phyloP scores from a whole-genome alignment of 257 asterid genomes.

The Linaria vulgaris region DNA sequence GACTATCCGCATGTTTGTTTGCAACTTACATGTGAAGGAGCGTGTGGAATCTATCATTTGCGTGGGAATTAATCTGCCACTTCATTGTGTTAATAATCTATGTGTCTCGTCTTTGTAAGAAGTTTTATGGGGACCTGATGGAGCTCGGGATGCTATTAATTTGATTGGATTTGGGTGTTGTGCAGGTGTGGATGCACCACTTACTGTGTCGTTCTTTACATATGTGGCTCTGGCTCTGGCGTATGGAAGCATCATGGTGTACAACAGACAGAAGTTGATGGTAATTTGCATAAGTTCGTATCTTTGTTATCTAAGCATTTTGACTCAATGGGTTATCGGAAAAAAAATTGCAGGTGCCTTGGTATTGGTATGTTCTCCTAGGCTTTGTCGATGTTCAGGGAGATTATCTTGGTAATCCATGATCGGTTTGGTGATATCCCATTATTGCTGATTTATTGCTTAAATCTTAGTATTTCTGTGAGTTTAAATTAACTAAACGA shows the following conservation, averaged over 20 bases:
- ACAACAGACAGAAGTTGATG: conserved; percentile 54
- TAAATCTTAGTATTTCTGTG: too few species aligned
- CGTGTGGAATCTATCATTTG: too few species aligned
- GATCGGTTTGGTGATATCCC: neutral
- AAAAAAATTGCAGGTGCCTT: conserved; percentile 56
- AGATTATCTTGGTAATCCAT: conserved; percentile 52
- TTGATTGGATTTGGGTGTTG: neutral
- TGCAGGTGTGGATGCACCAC: conserved; percentile 70
- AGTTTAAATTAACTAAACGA: too few species aligned
- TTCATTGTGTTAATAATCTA: too few species aligned
- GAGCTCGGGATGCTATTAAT: too few species aligned
- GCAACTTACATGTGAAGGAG: too few species aligned
- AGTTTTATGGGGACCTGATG: too few species aligned
- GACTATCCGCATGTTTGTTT: too few species aligned
- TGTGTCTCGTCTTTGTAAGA: too few species aligned
- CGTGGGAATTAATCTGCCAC: too few species aligned
- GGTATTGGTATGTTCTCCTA: conserved; percentile 71
- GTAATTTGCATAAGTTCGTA: conserved; percentile 21
- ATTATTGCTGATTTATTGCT: neutral
- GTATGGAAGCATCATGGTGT: conserved; percentile 57
- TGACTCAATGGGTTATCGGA: neutral
- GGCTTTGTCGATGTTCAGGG: conserved; percentile 68
- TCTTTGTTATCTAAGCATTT: too few species aligned
- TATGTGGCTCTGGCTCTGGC: conserved; percentile 51
- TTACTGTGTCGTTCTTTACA: conserved; percentile 54